Conservation (phyloP, 129 eudicot species). For the Escallonia herrerae region DNA sequence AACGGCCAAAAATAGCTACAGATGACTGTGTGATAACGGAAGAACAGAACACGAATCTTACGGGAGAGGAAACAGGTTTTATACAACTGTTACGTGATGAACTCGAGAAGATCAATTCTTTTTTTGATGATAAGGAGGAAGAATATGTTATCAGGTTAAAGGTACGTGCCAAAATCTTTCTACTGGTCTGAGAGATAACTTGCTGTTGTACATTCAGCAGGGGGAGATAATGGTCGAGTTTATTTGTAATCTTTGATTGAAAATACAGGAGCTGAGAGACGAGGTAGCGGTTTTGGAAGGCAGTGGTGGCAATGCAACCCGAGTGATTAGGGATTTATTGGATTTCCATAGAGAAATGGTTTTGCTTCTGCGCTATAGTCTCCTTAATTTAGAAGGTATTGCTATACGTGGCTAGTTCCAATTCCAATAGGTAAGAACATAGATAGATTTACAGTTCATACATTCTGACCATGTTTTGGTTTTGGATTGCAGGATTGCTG, state of each 20-base stretch:
- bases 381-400: slow-evolving; percentile 35
- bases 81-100: slow-evolving; percentile 24
- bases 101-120: slow-evolving; percentile 21
- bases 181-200: neutral
- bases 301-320: slow-evolving; percentile 17
- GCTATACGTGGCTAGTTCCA: too few relatives aligned
- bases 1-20: too few relatives aligned
- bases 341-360: slow-evolving; percentile 37
- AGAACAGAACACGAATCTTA: neutral
- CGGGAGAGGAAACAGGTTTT: slow-evolving; percentile 15
- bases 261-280: slow-evolving; percentile 23
- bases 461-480: too few relatives aligned
- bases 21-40: neutral
- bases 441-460: too few relatives aligned
- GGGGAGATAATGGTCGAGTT: neutral
- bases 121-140: slow-evolving; percentile 27
- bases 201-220: neutral
- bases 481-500: slow-evolving; percentile 22
- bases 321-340: slow-evolving; percentile 20
- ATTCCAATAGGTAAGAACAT: too few relatives aligned
- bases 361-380: slow-evolving; percentile 33
- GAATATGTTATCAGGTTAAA: slow-evolving; percentile 22
- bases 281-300: slow-evolving; percentile 9
- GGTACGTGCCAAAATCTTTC: slow-evolving; percentile 10
- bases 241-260: neutral